Base-by-base conservation (phyloP, 495 filamentous ascomycete genomes). In the Penicillium samsonianum region DNA sequence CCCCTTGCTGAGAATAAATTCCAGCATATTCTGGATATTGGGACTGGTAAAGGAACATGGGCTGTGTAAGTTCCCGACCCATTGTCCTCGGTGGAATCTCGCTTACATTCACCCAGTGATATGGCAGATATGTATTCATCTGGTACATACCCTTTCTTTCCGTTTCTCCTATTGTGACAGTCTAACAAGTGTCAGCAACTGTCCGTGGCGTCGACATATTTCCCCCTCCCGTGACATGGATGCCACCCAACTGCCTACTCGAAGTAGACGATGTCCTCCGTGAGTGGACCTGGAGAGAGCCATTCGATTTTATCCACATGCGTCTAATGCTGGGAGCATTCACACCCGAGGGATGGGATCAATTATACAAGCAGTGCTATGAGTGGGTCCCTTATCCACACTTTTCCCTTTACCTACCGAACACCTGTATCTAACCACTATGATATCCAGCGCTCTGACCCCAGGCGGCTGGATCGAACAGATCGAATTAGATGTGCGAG, bases 381-480 rank as follows among this genome's bases (percentile, higher is more conserved):
- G 65, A 71, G 69, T 74, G 55, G 49, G 68, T 62, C 30, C 11
- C 11, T 4, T 14, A 12, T 33, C 11, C 11, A 33, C 30, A 33
- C 28, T 30, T 14, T 25, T 25, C 23, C 4, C 30, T 9, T 9
- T 10, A 30, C 28, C 28, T 0, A 30, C 3, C 11, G 30, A 33
- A 16, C 12, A 30, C 23, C 4, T 22, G 19, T 14, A 12, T 14
- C 20, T 25, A 26, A 37, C 5, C 2, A 30, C 22, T 5, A 37
- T 4, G 5, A 4, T 7, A 14, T 19, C 23, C 20, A 67, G 56
- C 12, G 61, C 60, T 45, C 65, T 69, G 10, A 67, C 66, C 42
- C 82, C 82, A 1, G 80, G 80, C 50, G 82, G 77, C 43, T 84
- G 77, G 65, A 67, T 83, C 38, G 82, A 85, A 53, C 64, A 81